Evolutionary conservation across 768 basidiomycete species (phyloP), one percentile per base, ranked within the genome.

Genomic region (Hemileccinum impolitum): DNA sequence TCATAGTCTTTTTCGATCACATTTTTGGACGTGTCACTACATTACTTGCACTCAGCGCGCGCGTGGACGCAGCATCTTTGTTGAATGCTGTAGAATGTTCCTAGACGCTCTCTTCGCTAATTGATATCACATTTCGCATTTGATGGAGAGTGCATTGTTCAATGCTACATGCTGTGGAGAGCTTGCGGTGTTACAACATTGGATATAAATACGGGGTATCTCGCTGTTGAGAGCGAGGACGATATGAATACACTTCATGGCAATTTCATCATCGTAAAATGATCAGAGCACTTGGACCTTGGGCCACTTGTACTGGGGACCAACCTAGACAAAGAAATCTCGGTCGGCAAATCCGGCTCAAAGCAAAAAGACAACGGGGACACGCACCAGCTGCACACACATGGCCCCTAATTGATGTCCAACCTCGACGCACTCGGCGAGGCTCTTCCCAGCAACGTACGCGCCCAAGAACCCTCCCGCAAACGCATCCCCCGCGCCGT

Each of bases 401-500:
- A 94, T 90, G 41, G 80, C 72, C 35, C 87, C 94, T 59, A 96
- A 58, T 67, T 82, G 84, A 71, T 98, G 95, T 1, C 95, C 96
- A 25, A 78, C 82, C 71, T 87, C 81, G 51, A 99, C 79, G 40
- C 78, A 78, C 67, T 92, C 85, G 17, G 87, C 84, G 25, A 91
- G 61, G 25, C 63, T 70, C 77, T 91, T 96, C 12, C 92, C 94
- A 31, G 79, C 67, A 44, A 90, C 84, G 48, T 81, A 75, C 2
- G 87, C 94, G 43, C 91, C 96, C 45, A 97, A 70, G 79, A 98
- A 94, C 34, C 90, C 96, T 50, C 95, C 96, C 21, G 94, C 93
- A 60, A 99, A 98, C 37, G 91, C 92, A 66, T 99, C 95, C 37
- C 96, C 96, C 18, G 96, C 96, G 44, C 91, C 96, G 69, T 99